Evolutionary conservation across 371 early-diverging fungal genomes (phyloP), one percentile per base, ranked within the genome.

Genomic region (Gilbertella persicaria): DNA sequence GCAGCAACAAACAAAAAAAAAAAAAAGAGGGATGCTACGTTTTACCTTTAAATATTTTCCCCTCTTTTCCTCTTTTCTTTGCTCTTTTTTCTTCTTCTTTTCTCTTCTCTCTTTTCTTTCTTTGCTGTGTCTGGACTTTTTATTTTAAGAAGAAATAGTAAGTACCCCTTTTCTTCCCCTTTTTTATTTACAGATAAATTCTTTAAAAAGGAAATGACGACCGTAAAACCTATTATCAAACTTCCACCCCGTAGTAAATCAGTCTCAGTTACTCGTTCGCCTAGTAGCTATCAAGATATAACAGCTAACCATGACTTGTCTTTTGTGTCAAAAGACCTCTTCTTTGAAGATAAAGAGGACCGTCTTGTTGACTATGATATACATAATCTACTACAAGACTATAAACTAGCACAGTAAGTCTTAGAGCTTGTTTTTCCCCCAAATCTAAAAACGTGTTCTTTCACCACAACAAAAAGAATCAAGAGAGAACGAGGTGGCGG

Each of bases 401-500:
- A 53, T 21, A 30, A 29, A 10, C 44, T 53, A n/a, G n/a, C 36
- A 13, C 44, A 58, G 63, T 63, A 58, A 63, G 38, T 40, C 47
- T 20, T 30, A 19, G 10, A 29, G 5, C 38, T 28, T 24, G 33
- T 28, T 48, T 48, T n/a, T n/a, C n/a, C n/a, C n/a, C 33, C 41
- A 33, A 36, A n/a, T 33, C 33, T 38, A 59, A 46, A 53, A 53
- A 48, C 40, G 37, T 44, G 39, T 44, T n/a, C n/a, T n/a, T n/a
- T n/a, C n/a, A n/a, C n/a, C n/a, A 46, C 13, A 40, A 17, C 21
- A 45, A 41, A 55, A 36, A 63, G 63, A 24, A 63, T 63, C 45
- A 58, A 58, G 33, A 48, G 63, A 63, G 63, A 63, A 58, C 53
- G 58, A 58, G 63, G 63, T 50, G 58, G 63, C 54, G 63, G 63